Base-by-base conservation (phyloP, 2,329 filamentous ascomycete genomes). In the Cordyceps farinosa region DNA sequence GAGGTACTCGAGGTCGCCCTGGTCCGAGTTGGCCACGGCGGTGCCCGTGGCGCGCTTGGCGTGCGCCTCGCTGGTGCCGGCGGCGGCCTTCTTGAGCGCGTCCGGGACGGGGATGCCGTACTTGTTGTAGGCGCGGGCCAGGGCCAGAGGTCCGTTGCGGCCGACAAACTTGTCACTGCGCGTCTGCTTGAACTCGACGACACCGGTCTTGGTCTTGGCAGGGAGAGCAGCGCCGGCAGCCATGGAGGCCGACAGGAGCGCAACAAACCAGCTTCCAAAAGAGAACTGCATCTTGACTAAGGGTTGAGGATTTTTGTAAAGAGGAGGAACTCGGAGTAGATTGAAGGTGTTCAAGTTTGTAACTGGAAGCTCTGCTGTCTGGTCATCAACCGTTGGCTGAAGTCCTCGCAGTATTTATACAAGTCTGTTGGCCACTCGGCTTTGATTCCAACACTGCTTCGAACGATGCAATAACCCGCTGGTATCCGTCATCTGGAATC, bases 1-100 rank as follows among this genome's bases (percentile, higher is more conserved):
- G 10, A 61, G 32, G 62, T 64, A 64, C 34, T 64, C 56, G 57
- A 53, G 47, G 44, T 61, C 62, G 44, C 76, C 47, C 47, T 53
- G 29, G 57, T 61, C 57, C 27, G 57, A 61, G 48, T 62, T 56
- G 60, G 60, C 60, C 1, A 34, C 22, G 52, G 52, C 60, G 15
- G 42, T 50, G 44, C 60, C 60, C 17, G 11, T 10, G 42, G 40
- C 55, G 55, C 60, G 60, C 42, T 44, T 51, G 44, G 42, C 47
- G 42, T 77, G 53, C 27, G 42, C 15, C 79, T 74, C n/a, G 84
- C 75, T 34, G 47, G 76, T 68, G 1, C 81, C 78, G 66, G 84
- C 86, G 65, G 78, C 79, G 67, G 85, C 79, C 53, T 81, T 77
- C 36, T 71, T 38, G 32, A 50, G 44, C 22, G 55, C 13, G 32